Base-by-base conservation (phyloP, 306 rosid genomes). In the Inga oerstediana region DNA sequence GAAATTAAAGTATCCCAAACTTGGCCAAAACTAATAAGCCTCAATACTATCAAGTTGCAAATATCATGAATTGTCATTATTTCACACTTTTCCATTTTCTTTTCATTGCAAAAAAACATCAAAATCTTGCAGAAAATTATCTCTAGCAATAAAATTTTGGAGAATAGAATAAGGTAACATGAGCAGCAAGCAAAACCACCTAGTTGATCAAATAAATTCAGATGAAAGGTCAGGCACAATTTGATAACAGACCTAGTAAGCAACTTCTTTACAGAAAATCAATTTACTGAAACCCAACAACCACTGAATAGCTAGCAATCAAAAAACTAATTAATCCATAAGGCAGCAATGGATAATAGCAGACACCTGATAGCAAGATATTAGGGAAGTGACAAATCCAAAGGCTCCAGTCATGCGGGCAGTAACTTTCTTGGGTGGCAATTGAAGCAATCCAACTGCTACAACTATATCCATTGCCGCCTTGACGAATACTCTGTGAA, bases 231-330 rank as follows among this genome's bases (percentile, higher is more conserved):
- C 46, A 83, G 88, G 75, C 90, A 82, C 77, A 85, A 75, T 54
- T 88, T 91, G n/a, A 86, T 76, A 54, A 76, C 59, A 34, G 85
- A 66, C 82, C 75, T 87, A 39, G 75, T 91, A 90, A 45, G 45
- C 87, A 49, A 74, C 87, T 46, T 76, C 86, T 51, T 79, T 90
- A 68, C 76, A 85, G 69, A 90, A 82, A 71, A 89, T 43, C 87
- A 91, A 58, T 70, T 82, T 88, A 84, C 84, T 84, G 52, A 93
- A 91, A 84, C 98, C 99, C 92, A 93, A 86, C 83, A 95, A 85
- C 98, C 99, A 95, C 20, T 95, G 97, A 75, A 93, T 59, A 10
- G 94, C 93, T 17, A 95, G 89, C 94, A 95, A 87, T 16, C 98
- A 89, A 84, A 93, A 93, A 67, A 93, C 96, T 90, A 95, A 79